Percentiles rank a stretch among this genome's conserved stretches.
Conservation (phyloP, 2,329 filamentous ascomycete genomes). For the Xylariaceae sp. region DNA sequence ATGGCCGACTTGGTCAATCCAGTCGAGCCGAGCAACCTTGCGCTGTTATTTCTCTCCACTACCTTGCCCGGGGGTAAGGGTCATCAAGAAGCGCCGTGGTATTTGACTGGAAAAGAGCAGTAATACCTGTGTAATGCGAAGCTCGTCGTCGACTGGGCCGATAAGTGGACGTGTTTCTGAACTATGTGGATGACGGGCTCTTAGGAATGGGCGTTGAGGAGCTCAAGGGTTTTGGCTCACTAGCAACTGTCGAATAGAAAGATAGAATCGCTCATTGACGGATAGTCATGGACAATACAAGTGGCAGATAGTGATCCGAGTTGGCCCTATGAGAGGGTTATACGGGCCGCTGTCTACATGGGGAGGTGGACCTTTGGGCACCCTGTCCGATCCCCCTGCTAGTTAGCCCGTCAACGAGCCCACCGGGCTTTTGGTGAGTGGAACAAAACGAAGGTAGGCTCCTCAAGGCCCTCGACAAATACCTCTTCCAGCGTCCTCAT, state of each 20-base stretch:
- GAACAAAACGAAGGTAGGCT: slow-evolving; percentile 37
- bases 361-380: slow-evolving; percentile 33
- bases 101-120: slow-evolving; percentile 1
- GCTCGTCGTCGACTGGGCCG: slow-evolving; percentile 27
- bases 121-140: slow-evolving; percentile 31
- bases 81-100: slow-evolving; percentile 5
- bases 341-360: slow-evolving; percentile 39
- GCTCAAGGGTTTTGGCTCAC: slow-evolving; percentile 38
- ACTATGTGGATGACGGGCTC: slow-evolving; percentile 35
- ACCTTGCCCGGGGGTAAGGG: slow-evolving; percentile 6
- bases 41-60: slow-evolving; percentile 16
- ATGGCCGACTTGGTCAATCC: slow-evolving; percentile 33
- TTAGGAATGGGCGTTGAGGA: slow-evolving; percentile 31
- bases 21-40: slow-evolving; percentile 31
- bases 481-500: slow-evolving; percentile 37
- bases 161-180: slow-evolving; percentile 39
- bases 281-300: slow-evolving; percentile 36
- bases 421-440: slow-evolving; percentile 29
- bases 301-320: slow-evolving; percentile 39
- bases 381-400: slow-evolving; percentile 38
- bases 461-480: slow-evolving; percentile 34
- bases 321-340: slow-evolving; percentile 42
- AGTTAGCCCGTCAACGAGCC: slow-evolving; percentile 34
- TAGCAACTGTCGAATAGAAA: slow-evolving; percentile 40
- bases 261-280: slow-evolving; percentile 35